Conservation (phyloP, 257 asterid species). For the Fraxinus excelsior region DNA sequence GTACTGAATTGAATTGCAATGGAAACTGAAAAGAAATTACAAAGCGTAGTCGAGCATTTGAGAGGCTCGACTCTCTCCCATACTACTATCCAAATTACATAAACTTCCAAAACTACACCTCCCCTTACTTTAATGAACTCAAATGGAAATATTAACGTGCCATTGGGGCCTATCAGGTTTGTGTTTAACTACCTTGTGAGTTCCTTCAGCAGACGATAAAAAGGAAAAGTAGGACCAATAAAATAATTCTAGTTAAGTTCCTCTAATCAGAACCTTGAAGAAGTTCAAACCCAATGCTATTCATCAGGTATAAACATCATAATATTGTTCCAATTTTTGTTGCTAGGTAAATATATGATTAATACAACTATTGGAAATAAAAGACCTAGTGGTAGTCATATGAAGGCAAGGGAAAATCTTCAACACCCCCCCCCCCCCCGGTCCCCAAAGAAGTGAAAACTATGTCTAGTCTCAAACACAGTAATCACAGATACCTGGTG, state of each 20-base stretch:
- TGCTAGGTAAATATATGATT: neutral
- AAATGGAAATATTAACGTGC: too few species aligned
- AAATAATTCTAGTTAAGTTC: neutral
- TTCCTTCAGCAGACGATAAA: neutral
- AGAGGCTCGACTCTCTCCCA: too few species aligned
- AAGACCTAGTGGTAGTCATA: neutral
- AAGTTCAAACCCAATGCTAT: neutral
- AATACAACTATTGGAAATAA: neutral
- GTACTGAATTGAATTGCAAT: too few species aligned
- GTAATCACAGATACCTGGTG: conserved; percentile 57
- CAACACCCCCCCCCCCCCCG: neutral
- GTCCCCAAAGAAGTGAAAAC: neutral
- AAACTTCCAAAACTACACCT: too few species aligned
- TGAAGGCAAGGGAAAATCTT: neutral
- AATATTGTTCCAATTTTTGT: neutral
- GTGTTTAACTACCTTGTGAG: neutral
- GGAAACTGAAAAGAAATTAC: too few species aligned
- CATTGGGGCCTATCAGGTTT: neutral
- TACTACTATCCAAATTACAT: too few species aligned
- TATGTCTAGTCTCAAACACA: conserved; percentile 11
- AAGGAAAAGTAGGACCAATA: neutral
- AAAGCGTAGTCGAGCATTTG: too few species aligned
- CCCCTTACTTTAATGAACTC: too few species aligned
- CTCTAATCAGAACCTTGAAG: neutral
- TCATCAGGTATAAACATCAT: neutral